Evolutionary conservation across 495 filamentous ascomycete genomes (phyloP), one percentile per base, ranked within the genome.

Genomic region (Xylaria telfairii): DNA sequence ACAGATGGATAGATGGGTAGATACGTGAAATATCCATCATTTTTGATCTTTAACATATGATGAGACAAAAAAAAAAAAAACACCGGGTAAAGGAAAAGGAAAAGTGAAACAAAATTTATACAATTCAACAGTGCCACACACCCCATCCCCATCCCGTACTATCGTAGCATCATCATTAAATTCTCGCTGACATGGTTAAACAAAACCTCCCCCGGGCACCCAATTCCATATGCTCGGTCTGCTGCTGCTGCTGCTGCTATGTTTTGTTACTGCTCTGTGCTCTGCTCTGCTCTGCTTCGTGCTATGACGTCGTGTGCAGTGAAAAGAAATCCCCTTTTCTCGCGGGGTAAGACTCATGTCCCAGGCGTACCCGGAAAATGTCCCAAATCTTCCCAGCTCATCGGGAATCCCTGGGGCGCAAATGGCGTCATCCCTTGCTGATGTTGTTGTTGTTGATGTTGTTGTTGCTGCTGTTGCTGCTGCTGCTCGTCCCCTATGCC

Each of bases 301-400:
- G 21, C n/a, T 24, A 21, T 8, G 8, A 28, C 24, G 17, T 53
- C 49, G 21, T 53, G 49, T 49, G 46, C 46, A 21, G 8, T 51
- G 47, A 1, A 28, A 24, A 17, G 51, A 1, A 54, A 54, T 30
- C 13, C 28, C 9, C 3, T 56, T 59, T 37, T 37, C 30, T 34
- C 37, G 17, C 30, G 15, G 54, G 19, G 30, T 19, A 10, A 37
- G 19, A 37, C 21, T 60, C 42, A 62, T 4, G 17, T 30, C 32
- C 62, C 61, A 21, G 44, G 68, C 4, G 69, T 70, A 1, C 47
- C 49, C 19, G 60, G 21, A 37, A 68, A 76, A 19, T 78, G 73
- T 13, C 73, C 71, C 13, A 78, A 30, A 61, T 78, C 75, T 2
- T 78, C 70, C 76, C 76, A 78, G 17, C 62, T 77, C 65, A 78